A percentile compares a stretch with the other conserved stretches of the same genome.
Conservation (phyloP, 352 stramenopile species). For the Globisporangium echinulatum region DNA sequence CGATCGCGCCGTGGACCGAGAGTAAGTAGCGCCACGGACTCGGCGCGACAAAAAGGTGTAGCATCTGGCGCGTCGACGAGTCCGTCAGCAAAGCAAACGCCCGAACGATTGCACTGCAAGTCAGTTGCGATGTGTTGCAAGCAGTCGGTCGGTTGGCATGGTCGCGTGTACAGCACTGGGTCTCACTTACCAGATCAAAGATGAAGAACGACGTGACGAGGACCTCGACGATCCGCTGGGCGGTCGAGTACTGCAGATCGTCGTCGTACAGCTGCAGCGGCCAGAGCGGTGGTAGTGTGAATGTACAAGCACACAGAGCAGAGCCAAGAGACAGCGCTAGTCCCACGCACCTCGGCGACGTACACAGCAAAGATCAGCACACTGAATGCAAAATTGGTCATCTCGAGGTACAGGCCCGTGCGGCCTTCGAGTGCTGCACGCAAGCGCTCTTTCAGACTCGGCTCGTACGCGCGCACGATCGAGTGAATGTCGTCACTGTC, state of each 20-base stretch:
- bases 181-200: constrained; percentile 37
- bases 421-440: constrained; percentile 26
- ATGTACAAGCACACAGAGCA: not conserved
- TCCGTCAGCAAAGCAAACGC: no score
- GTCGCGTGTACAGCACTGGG: not conserved
- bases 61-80: constrained; percentile 9
- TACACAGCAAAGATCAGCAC: constrained; percentile 56
- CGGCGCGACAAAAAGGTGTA: constrained; percentile 44
- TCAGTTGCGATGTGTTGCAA: no score
- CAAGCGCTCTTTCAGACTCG: constrained; percentile 34
- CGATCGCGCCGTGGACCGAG: constrained; percentile 50
- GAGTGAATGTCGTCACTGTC: constrained; percentile 19
- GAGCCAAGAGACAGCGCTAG: not conserved
- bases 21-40: constrained; percentile 39
- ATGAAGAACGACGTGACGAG: constrained; percentile 50
- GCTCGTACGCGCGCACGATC: constrained; percentile 35
- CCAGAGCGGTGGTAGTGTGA: no score
- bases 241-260: constrained; percentile 12
- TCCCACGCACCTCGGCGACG: constrained; percentile 36
- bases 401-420: constrained; percentile 41
- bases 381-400: constrained; percentile 53
- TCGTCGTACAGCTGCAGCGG: constrained; percentile 32
- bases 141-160: no score
- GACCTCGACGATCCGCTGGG: constrained; percentile 27
- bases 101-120: no score